Conservation (phyloP, 1,139 yeast species). For the Zygoascus hellenicus region DNA sequence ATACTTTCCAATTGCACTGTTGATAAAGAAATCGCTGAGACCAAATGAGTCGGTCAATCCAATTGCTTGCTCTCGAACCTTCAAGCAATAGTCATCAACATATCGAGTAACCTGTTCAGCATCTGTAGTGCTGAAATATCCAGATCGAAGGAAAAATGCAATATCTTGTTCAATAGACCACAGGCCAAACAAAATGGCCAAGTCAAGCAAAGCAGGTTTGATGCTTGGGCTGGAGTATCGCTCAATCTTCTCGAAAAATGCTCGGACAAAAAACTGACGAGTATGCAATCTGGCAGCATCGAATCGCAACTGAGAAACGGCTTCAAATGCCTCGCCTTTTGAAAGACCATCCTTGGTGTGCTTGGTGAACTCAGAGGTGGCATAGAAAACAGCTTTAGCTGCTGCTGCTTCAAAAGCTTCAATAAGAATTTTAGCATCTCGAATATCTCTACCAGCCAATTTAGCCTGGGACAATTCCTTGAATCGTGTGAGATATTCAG, state of each 20-base stretch:
- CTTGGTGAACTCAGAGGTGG: conserved; percentile 29
- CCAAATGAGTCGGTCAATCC: conserved; percentile 88
- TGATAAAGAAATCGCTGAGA: conserved; percentile 76
- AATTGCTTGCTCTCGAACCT: conserved; percentile 60
- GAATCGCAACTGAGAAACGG: conserved; percentile 40
- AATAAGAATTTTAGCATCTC: conserved; percentile 31
- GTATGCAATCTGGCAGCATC: conserved; percentile 42
- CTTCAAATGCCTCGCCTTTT: conserved; percentile 38
- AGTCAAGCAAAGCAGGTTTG: conserved; percentile 39
- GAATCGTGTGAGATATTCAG: conserved; percentile 28
- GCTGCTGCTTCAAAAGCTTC: conserved; percentile 41
- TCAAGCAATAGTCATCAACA: conserved; percentile 34
- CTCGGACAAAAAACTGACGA: conserved; percentile 34
- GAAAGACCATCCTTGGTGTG: conserved; percentile 26
- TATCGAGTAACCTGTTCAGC: conserved; percentile 32
- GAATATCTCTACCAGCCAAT: conserved; percentile 28
- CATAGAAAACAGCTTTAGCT: conserved; percentile 33
- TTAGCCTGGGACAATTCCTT: conserved; percentile 22
- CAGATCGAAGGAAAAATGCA: conserved; percentile 65
- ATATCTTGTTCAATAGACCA: conserved; percentile 71
- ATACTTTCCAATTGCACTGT: conserved; percentile 78
- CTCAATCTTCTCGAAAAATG: conserved; percentile 35
- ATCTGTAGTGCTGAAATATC: conserved; percentile 42
- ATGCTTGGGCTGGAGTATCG: conserved; percentile 24
- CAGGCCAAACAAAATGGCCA: conserved; percentile 60